Evolutionary conservation across 169 alveolate genomes (phyloP), one percentile per base, ranked within the genome.

Genomic region (Toxoplasma gondii): DNA sequence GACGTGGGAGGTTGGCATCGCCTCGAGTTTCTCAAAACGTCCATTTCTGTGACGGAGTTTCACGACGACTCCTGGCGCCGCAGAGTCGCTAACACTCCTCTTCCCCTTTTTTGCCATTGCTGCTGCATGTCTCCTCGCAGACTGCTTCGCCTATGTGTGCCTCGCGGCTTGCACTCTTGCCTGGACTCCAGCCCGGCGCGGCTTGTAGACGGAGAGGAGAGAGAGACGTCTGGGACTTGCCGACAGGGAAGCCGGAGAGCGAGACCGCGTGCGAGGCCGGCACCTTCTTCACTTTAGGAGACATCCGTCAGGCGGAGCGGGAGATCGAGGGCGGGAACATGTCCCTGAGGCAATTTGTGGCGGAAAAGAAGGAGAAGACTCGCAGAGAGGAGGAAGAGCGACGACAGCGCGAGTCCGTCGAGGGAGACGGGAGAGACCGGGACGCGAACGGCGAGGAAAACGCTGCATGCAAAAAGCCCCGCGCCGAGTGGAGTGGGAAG

Each of bases 231-330:
- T 64, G 74, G 74, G 74, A 64, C 29, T 7, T 27, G 74, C 74
- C 74, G 74, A 4, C 24, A 31, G 74, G 34, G n/a, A 27, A 64
- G n/a, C n/a, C 74, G n/a, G n/a, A 64, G 74, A 64, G 74, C 74
- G 74, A 64, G 34, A 19, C 58, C 12, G 58, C 74, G 29, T 4
- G 74, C 31, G 91, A 49, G 29, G 91, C 80, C 22, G 74, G 74
- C 80, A 44, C 54, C 36, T 58, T 67, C 39, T 86, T 86, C 78
- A 44, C 91, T 29, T 16, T 86, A 80, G 91, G 91, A 45, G 91
- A 86, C 45, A 86, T 86, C 24, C 91, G 91, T 16, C 91, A 44
- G 78, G 91, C 91, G 27, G 91, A 86, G 44, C 49, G 45, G n/a
- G 91, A 67, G n/a, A 38, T 86, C 39, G 78, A 86, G 78, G 45